Evolutionary conservation across 1,284 basidiomycete species (phyloP), one percentile per base, ranked within the genome.

Genomic region (Ceratobasidium sp.): DNA sequence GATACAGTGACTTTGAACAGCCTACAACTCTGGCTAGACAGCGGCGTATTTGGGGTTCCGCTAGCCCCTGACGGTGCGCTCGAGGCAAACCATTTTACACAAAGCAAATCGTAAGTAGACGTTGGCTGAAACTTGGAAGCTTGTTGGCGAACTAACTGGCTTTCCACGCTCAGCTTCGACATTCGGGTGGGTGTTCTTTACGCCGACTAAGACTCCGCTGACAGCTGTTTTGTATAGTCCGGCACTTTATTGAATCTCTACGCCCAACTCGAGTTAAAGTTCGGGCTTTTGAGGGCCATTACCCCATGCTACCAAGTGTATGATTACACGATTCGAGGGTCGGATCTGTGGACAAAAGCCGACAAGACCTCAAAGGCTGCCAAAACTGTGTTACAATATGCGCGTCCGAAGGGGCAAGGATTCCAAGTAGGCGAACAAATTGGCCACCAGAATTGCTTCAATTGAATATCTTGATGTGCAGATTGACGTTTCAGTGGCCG

Each of bases 61-160:
- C 54, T 49, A n/a, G 66, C 66, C 26, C 61, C 46, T 18, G 73
- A 73, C 62, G 75, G 73, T 28, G 62, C 61, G 11, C 57, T 76
- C 18, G 49, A 63, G 21, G 59, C 74, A 0, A 74, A 74, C 64
- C 74, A 58, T 30, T 74, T 30, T 44, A 54, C 72, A 41, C 72
- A 74, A 21, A 52, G 54, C 44, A 74, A 57, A 73, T 26, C 52
- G 54, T 76, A 44, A 58, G 66, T 49, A 16, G 28, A 18, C 3
- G 14, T 14, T 55, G 43, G 6, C 23, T 49, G 43, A 16, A 89
- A 87, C 85, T 98, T 98, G 85, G 98, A 98, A 81, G 98, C 96
- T 46, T 96, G 96, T 23, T 98, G 87, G 14, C 95, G 98, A 73
- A 94, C 90, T 75, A 94, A 93, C 21, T 38, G 35, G 38, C 21